A percentile compares a stretch with the other conserved stretches of the same genome.
Conservation (phyloP, 2,329 filamentous ascomycete genomes). For the Aureobasidium sp. region DNA sequence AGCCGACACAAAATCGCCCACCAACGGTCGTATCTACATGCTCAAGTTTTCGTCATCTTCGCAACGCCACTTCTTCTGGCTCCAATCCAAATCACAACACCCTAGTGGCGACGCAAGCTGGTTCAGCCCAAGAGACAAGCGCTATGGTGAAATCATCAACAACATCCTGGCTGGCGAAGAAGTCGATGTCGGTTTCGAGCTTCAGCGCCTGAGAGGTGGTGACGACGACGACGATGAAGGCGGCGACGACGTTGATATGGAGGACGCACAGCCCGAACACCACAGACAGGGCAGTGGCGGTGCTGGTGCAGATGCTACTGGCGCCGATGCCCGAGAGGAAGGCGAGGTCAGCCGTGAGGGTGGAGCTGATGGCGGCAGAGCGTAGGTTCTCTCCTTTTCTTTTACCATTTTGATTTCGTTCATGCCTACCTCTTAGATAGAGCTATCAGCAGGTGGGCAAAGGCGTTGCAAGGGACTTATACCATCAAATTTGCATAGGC, state of each 20-base stretch:
- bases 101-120: constrained; percentile 60
- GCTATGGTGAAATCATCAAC: constrained; percentile 83
- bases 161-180: constrained; percentile 80
- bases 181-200: constrained; percentile 66
- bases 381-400: constrained; percentile 65
- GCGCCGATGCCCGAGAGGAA: constrained; percentile 85
- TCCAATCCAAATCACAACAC: constrained; percentile 83
- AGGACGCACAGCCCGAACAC: constrained; percentile 62
- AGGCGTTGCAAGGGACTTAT: constrained; percentile 5
- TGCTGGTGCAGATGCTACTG: constrained; percentile 77
- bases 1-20: constrained; percentile 46
- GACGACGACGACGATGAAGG: constrained; percentile 50
- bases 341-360: constrained; percentile 82
- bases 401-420: not conserved
- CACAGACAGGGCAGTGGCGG: constrained; percentile 62
- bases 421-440: not conserved
- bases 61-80: constrained; percentile 88
- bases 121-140: constrained; percentile 78
- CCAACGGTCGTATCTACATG: constrained; percentile 82
- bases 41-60: constrained; percentile 92
- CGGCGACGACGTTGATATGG: constrained; percentile 58
- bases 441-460: not conserved
- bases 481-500: not conserved
- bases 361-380: constrained; percentile 93
- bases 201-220: constrained; percentile 50